Percentiles rank a stretch among this genome's conserved stretches.
Conservation (phyloP, 2,329 filamentous ascomycete genomes). For the Dactylonectria macrodidyma region DNA sequence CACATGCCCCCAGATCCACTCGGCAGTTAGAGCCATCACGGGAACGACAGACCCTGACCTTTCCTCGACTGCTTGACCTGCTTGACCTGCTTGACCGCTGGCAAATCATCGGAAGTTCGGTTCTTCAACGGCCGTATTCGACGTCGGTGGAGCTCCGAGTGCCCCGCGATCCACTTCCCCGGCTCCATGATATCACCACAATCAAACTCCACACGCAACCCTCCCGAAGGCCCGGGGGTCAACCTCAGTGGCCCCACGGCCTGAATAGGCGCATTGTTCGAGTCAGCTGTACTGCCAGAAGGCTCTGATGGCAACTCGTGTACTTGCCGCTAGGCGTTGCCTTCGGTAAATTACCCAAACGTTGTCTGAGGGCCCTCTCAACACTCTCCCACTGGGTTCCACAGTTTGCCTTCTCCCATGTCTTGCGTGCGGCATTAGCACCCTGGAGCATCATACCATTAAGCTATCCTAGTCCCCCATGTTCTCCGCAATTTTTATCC, state of each 20-base stretch:
- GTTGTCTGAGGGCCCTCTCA: neutral
- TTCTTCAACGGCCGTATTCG: slow-evolving; percentile 44
- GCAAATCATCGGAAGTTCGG: slow-evolving; percentile 41
- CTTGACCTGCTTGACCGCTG: slow-evolving; percentile 7
- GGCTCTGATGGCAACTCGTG: slow-evolving; percentile 9
- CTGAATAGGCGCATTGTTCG: slow-evolving; percentile 12
- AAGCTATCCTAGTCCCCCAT: slow-evolving; percentile 27
- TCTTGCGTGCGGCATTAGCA: neutral
- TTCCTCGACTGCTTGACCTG: too few species aligned
- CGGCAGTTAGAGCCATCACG: slow-evolving; percentile 33
- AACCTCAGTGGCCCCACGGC: slow-evolving; percentile 26
- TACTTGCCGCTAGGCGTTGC: slow-evolving; percentile 5
- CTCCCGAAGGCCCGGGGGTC: slow-evolving; percentile 3
- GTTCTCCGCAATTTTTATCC: slow-evolving; percentile 27
- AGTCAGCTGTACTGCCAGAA: slow-evolving; percentile 21
- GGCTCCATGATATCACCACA: slow-evolving; percentile 38
- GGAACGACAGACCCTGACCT: slow-evolving; percentile 17
- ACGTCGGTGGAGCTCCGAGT: slow-evolving; percentile 19
- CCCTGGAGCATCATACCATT: slow-evolving; percentile 29
- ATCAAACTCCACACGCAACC: slow-evolving; percentile 25
- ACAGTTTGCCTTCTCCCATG: neutral
- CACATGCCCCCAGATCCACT: slow-evolving; percentile 36
- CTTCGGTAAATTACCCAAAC: slow-evolving; percentile 22
- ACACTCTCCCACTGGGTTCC: neutral
- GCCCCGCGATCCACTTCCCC: slow-evolving; percentile 32